These are phyloP conservation scores for Hyphopichia khmerensis DNA, from an alignment of 1,139 yeast genomes.

Conservation along the genomic window DNA sequence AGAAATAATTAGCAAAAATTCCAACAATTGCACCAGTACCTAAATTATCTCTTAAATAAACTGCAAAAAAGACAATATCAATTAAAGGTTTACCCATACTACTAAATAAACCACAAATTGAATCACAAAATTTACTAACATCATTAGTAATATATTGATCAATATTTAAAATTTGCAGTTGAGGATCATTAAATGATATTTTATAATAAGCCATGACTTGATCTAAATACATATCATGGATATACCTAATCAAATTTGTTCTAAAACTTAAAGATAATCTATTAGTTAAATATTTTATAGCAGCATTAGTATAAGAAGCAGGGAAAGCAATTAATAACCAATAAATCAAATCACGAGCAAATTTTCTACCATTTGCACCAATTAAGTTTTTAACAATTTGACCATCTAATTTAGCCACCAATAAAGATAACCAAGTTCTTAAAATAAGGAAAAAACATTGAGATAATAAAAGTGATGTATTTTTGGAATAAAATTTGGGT, in stretches of 20 bases:
- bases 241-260: constrained; percentile 78
- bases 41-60: constrained; percentile 78
- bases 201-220: constrained; percentile 81
- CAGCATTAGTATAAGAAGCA: constrained; percentile 89
- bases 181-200: constrained; percentile 48
- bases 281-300: constrained; percentile 78
- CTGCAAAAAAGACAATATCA: constrained; percentile 82
- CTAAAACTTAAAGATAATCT: constrained; percentile 81
- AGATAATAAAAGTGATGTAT: constrained; percentile 61
- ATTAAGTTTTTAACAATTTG: constrained; percentile 88
- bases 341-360: constrained; percentile 72
- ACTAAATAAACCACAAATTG: constrained; percentile 81
- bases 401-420: constrained; percentile 89
- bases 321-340: constrained; percentile 93
- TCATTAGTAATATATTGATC: constrained; percentile 88
- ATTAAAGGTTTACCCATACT: constrained; percentile 90
- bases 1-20: constrained; percentile 74
- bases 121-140: constrained; percentile 76
- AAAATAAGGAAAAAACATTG: constrained; percentile 76
- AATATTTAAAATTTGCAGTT: constrained; percentile 47
- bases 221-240: constrained; percentile 88
- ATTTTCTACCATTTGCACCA: constrained; percentile 75
- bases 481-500: constrained; percentile 69
- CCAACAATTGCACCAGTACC: constrained; percentile 86
- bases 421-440: constrained; percentile 83